Evolutionary conservation across 129 eudicot genomes (phyloP).

Genomic region (Rutidosis leptorrhynchoides): DNA sequence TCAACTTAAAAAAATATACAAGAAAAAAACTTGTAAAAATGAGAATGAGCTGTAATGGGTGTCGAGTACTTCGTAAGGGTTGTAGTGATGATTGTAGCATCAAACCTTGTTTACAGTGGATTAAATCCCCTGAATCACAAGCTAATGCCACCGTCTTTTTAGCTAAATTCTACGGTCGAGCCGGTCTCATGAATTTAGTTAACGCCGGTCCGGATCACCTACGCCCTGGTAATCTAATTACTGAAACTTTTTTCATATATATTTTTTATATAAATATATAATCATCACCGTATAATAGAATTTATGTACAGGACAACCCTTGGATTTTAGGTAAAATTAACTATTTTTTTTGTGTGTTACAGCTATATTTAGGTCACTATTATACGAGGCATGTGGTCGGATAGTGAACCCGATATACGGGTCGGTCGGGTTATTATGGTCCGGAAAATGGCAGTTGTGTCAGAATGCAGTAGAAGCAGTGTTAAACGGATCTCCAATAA

Average conservation of each 20-base stretch:
- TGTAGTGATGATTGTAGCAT: conserved; percentile 74
- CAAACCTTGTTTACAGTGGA: conserved; percentile 84
- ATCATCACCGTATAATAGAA: too few relatives aligned
- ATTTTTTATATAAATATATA: too few relatives aligned
- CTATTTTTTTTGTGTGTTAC: conserved; percentile 12
- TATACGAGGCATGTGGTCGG: conserved; percentile 90
- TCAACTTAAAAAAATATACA: neutral
- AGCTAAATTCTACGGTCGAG: conserved; percentile 93
- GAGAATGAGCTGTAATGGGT: conserved; percentile 96
- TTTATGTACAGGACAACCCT: too few relatives aligned
- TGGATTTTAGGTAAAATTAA: neutral
- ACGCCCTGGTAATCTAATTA: conserved; percentile 67
- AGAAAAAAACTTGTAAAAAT: conserved; percentile 24
- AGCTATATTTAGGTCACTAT: conserved; percentile 67
- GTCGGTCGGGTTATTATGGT: conserved; percentile 83
- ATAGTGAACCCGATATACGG: conserved; percentile 90
- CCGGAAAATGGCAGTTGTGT: conserved; percentile 79
- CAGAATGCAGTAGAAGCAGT: conserved; percentile 83
- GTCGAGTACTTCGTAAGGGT: conserved; percentile 82
- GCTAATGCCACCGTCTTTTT: conserved; percentile 86
- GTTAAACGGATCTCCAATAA: conserved; percentile 63
- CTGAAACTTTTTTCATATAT: neutral
- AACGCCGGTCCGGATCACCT: conserved; percentile 74
- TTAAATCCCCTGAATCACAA: conserved; percentile 63
- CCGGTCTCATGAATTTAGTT: conserved; percentile 81